Base-by-base conservation (phyloP, 1,284 basidiomycete genomes). In the Phylloboletellus chloephorus region DNA sequence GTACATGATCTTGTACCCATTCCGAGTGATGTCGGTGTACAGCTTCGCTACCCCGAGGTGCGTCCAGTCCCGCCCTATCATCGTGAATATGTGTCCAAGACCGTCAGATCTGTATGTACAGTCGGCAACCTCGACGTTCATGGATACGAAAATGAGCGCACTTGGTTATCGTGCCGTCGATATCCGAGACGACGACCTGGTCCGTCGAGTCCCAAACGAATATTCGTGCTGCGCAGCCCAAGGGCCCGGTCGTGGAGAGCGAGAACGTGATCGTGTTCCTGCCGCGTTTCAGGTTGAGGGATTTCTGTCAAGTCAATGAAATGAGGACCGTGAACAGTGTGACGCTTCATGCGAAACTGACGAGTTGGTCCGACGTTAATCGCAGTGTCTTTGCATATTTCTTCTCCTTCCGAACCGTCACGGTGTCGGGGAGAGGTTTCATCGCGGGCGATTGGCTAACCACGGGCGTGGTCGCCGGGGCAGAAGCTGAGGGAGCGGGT, bases 61-160 rank as follows among this genome's bases (percentile, higher is more conserved):
- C 4, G 96, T 99, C 96, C 96, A 98, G 65, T 99, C 96, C n/a
- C 95, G 81, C 4, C 96, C 96, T 52, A 98, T 96, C 78, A 98
- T 94, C 4, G 94, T 95, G 60, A 96, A 96, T 37, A 99, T 85
- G 61, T 98, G 96, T 0, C 96, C 96, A 3, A 98, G 71, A 1
- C 93, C 96, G 66, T 99, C 96, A 2, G 94, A 98, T 63, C 90
- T 95, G 13, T 12, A 37, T 24, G 13, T 10, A 10, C 3, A 3
- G 29, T 47, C 16, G 44, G 7, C 19, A 32, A 39, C 3, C 2
- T 5, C 8, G 12, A 15, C 9, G 1, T 7, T 35, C 25, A 28
- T 15, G 16, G 8, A 28, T 11, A 34, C n/a, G 37, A 12, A 25
- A 37, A 20, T 4, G 25, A 20, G 57, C 78, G 31, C 52, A 94